phyloP scores from a whole-genome alignment of 352 stramenopile species.

The Phytophthora meadii region DNA sequence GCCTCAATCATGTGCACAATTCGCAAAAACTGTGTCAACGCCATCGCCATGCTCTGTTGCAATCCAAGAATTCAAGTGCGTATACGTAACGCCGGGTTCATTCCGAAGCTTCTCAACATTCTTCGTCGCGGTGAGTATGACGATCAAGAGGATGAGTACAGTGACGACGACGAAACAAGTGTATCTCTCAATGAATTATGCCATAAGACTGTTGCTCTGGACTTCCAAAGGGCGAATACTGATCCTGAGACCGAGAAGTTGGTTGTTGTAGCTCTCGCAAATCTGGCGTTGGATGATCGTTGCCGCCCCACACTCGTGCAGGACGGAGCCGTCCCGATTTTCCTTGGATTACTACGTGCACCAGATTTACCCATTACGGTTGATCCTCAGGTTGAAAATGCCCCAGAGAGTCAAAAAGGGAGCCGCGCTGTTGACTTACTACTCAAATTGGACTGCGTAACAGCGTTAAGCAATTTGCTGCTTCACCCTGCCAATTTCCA shows the following conservation, averaged over 20 bases:
- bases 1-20: slow-evolving; percentile 39
- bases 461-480: slow-evolving; percentile 83
- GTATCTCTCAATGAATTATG: too few relatives aligned
- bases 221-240: slow-evolving; percentile 10
- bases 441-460: slow-evolving; percentile 83
- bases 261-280: slow-evolving; percentile 69
- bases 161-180: slow-evolving; percentile 32
- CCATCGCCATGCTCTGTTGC: slow-evolving; percentile 75
- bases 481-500: slow-evolving; percentile 83
- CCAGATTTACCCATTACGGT: slow-evolving; percentile 4
- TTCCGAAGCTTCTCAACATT: slow-evolving; percentile 60
- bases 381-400: slow-evolving; percentile 16
- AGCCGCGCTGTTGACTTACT: slow-evolving; percentile 42
- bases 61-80: slow-evolving; percentile 73
- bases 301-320: slow-evolving; percentile 68
- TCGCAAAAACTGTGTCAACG: slow-evolving; percentile 70
- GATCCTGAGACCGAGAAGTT: slow-evolving; percentile 77
- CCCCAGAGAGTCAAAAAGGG: slow-evolving; percentile 21
- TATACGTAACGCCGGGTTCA: slow-evolving; percentile 59
- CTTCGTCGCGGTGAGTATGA: slow-evolving; percentile 29
- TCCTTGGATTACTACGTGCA: slow-evolving; percentile 59
- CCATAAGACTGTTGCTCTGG: background rate
- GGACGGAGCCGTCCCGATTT: slow-evolving; percentile 61
- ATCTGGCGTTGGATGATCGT: slow-evolving; percentile 77
- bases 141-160: slow-evolving; percentile 23